Evolutionary conservation across 2,329 filamentous ascomycete species (phyloP), one percentile per base, ranked within the genome.

Genomic region (Cordyceps javanica): DNA sequence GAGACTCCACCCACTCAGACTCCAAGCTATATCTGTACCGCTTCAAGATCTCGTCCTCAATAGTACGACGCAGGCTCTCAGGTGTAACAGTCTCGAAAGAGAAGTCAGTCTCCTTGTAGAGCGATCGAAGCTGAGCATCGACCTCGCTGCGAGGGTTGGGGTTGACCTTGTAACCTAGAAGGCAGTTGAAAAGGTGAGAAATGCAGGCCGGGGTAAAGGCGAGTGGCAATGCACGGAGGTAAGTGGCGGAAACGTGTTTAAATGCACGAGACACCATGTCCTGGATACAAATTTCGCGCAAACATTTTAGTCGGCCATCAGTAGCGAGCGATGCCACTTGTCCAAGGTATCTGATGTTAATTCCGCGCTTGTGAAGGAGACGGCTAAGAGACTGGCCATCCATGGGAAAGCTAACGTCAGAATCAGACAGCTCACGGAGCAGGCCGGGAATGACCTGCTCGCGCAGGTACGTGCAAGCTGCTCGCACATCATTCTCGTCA

Each of bases 331-430:
- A 78, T 13, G 90, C 88, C 61, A 99, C 75, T 72, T 86, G 88
- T 63, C 94, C 94, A n/a, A 97, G 81, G 72, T 99, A 99, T 67
- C 95, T 85, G 61, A 97, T 82, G 76, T 99, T 99, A 77, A 99
- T 92, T 74, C 94, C 94, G 42, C 93, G 90, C 80, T 96, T 96
- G 78, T 99, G 94, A 68, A 99, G 80, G 53, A 97, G 82, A 63
- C 87, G 86, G 66, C 88, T 90, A 59, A 99, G 79, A 21, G 93
- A 97, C 67, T 89, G 84, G n/a, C 94, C 94, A 66, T 99, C 95
- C 91, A 97, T 97, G 13, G 94, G 94, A 77, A 97, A 97, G 66
- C 93, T 94, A 63, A 96, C 88, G 64, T 99, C 93, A 7, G 91
- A 92, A 63, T 96, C 90, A 68, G 89, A 88, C 59, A 99, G 82